phyloP scores from a whole-genome alignment of 495 filamentous ascomycete genomes.

The Penicillium paradoxum region DNA sequence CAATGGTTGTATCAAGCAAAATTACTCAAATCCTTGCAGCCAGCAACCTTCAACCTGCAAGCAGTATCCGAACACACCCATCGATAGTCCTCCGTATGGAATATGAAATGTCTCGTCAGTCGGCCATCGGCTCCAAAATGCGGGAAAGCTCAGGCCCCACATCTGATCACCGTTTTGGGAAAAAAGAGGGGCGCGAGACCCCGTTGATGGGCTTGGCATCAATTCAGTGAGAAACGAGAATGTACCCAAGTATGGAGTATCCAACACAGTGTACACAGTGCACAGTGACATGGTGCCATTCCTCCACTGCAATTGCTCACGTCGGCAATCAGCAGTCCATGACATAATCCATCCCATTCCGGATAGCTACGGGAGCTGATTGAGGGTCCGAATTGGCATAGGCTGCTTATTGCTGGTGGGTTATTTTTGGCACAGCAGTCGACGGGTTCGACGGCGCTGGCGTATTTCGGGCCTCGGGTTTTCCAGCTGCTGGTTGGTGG shows the following conservation, averaged over 20 bases:
- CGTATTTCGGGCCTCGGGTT: slow-evolving; percentile 51
- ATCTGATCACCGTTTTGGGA: neutral
- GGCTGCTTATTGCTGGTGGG: slow-evolving; percentile 35
- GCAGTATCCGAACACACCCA: no score
- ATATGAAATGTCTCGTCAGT: no score
- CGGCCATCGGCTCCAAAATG: slow-evolving; percentile 26
- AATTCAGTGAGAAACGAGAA: no score
- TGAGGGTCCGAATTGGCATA: slow-evolving; percentile 32
- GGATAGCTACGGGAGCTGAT: no score
- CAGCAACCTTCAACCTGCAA: no score
- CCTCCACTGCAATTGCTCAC: slow-evolving; percentile 14
- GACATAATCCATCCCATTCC: slow-evolving; percentile 21
- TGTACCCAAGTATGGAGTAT: neutral
- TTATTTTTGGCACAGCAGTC: slow-evolving; percentile 47
- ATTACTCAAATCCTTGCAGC: no score
- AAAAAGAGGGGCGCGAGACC: no score
- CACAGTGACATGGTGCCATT: slow-evolving; percentile 10
- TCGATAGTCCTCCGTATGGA: no score
- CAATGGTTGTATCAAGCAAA: no score
- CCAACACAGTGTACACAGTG: no score
- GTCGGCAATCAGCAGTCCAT: slow-evolving; percentile 11
- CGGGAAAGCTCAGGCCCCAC: neutral
- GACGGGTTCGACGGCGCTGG: slow-evolving; percentile 50
- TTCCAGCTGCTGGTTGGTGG: slow-evolving; percentile 51
- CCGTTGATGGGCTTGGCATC: no score